phyloP scores from a whole-genome alignment of 2,329 filamentous ascomycete genomes.

The Penicillium palitans region DNA sequence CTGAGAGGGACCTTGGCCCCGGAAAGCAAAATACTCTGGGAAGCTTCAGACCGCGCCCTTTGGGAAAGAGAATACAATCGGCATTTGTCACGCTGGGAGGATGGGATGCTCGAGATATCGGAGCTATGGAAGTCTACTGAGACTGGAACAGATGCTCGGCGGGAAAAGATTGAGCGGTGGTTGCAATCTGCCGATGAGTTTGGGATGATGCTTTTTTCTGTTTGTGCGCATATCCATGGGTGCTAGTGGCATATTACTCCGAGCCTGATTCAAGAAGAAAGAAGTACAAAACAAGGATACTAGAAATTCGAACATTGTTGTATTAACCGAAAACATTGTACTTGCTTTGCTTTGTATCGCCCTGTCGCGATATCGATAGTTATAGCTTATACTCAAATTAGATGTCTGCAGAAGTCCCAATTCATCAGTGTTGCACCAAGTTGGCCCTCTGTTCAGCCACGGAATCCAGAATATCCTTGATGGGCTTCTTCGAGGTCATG shows the following conservation, averaged over 20 bases:
- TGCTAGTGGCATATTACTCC: constrained; percentile 12
- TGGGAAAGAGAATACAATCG: constrained; percentile 51
- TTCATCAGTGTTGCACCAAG: background rate
- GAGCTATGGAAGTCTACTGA: constrained; percentile 53
- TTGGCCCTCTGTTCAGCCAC: constrained; percentile 1
- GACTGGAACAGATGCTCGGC: constrained; percentile 31
- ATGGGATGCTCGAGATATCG: constrained; percentile 47
- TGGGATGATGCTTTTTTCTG: constrained; percentile 55
- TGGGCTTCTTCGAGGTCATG: constrained; percentile 11
- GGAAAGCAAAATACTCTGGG: constrained; percentile 47
- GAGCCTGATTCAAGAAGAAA: background rate
- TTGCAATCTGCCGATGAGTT: constrained; percentile 54
- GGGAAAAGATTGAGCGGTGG: constrained; percentile 51
- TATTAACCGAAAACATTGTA: background rate
- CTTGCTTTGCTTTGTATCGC: background rate
- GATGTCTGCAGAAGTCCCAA: background rate
- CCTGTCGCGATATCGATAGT: background rate
- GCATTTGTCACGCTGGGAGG: constrained; percentile 46
- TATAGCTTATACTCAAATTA: background rate
- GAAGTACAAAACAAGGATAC: background rate
- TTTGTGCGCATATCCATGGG: constrained; percentile 32
- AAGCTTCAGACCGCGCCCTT: constrained; percentile 32
- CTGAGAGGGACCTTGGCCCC: constrained; percentile 49
- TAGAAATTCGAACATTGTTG: background rate
- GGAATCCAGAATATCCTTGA: constrained; percentile 7